Conservation (phyloP, 345 rosid species). For the Citrus mangshanensis region DNA sequence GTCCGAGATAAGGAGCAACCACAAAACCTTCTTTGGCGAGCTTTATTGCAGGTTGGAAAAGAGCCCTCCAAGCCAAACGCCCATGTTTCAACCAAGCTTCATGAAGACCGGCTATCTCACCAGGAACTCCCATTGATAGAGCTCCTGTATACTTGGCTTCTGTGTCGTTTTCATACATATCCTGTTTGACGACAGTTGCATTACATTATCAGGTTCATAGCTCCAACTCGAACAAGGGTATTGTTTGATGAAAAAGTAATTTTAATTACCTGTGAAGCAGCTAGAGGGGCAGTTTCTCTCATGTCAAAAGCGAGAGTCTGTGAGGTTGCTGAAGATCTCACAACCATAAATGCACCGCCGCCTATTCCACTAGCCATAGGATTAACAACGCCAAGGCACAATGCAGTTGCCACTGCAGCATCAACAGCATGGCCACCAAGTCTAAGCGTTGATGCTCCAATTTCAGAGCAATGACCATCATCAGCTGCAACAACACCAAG, state of each 20-base stretch:
- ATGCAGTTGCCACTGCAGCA: constrained; percentile 80
- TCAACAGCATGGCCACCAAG: constrained; percentile 92
- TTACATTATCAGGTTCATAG: background rate
- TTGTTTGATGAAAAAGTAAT: no score
- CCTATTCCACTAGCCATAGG: constrained; percentile 91
- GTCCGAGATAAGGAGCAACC: constrained; percentile 62
- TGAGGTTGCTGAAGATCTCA: constrained; percentile 50
- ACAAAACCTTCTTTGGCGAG: constrained; percentile 72
- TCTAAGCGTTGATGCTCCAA: constrained; percentile 70
- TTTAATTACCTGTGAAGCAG: constrained; percentile 60
- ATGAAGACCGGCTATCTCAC: constrained; percentile 91
- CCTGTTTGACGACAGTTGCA: constrained; percentile 34
- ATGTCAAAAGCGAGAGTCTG: constrained; percentile 69
- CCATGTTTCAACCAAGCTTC: constrained; percentile 79
- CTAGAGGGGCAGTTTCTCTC: constrained; percentile 96
- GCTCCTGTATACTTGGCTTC: constrained; percentile 58
- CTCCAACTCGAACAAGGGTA: no score
- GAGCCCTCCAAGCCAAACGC: constrained; percentile 62
- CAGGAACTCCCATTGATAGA: constrained; percentile 84
- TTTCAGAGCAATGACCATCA: constrained; percentile 79
- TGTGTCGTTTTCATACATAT: constrained; percentile 62
- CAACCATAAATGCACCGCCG: constrained; percentile 87
- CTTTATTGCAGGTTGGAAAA: constrained; percentile 71
- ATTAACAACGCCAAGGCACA: constrained; percentile 92
- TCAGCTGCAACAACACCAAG: constrained; percentile 93